Evolutionary conservation across 1,139 yeast genomes (phyloP).

Genomic region (Petasospora rhodanensis): DNA sequence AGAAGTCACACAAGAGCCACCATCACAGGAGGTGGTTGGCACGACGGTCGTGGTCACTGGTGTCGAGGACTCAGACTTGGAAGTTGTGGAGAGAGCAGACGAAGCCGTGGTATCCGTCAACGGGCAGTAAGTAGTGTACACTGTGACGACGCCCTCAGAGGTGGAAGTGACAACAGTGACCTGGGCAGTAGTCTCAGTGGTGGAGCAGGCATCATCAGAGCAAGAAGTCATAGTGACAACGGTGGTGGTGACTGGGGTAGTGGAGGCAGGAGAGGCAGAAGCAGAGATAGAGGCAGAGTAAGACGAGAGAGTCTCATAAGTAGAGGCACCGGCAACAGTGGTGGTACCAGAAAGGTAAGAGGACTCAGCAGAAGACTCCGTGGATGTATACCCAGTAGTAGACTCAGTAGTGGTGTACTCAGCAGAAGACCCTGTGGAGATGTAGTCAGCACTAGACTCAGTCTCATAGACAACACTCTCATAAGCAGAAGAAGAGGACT

Average conservation of each 20-base stretch:
- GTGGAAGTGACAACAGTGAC: conserved; percentile 7
- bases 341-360: conserved; percentile 1
- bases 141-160: conserved; percentile 20
- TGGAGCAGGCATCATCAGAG: conserved; percentile 2
- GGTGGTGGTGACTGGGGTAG: too few species aligned
- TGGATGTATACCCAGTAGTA: conserved; percentile 3
- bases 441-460: not conserved
- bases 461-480: too few species aligned
- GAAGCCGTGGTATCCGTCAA: conserved; percentile 14
- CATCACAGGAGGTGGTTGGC: conserved; percentile 19
- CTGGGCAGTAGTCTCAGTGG: conserved; percentile 3
- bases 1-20: not conserved
- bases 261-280: too few species aligned
- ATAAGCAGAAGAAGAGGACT: not conserved
- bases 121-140: conserved; percentile 32
- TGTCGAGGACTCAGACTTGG: not conserved
- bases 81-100: not conserved
- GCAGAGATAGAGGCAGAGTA: too few species aligned
- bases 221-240: conserved; percentile 20
- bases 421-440: not conserved
- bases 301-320: too few species aligned
- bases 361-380: too few species aligned
- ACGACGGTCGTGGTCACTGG: not conserved
- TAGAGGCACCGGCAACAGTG: too few species aligned
- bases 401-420: not conserved